These are phyloP conservation scores for Rosellinia necatrix DNA, from an alignment of 2,329 filamentous ascomycete species.

Conservation along the genomic window DNA sequence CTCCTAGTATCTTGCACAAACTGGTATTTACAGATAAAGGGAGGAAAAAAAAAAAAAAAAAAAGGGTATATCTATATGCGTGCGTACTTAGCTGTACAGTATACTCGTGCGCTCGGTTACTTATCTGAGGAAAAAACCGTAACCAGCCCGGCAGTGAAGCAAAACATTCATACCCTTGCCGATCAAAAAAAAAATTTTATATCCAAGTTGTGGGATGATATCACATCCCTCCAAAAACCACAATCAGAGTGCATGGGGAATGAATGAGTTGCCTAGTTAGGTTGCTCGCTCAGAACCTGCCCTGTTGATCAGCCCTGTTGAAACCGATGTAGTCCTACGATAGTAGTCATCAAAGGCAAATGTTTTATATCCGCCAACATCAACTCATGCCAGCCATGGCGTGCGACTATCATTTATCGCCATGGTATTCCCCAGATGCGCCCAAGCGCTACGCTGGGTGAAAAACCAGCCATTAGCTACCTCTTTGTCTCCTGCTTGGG, in stretches of 20 bases:
- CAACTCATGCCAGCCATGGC: neutral
- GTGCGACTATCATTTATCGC: conserved; percentile 14
- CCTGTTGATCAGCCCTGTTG: too few relatives aligned
- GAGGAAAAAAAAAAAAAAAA: too few relatives aligned
- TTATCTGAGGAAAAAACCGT: neutral
- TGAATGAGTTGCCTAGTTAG: conserved; percentile 11
- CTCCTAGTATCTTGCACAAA: neutral
- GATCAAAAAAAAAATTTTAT: conserved; percentile 2
- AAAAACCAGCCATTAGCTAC: too few relatives aligned
- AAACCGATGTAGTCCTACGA: conserved; percentile 6
- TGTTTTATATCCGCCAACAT: conserved; percentile 1
- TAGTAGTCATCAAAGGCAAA: neutral
- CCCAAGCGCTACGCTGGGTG: neutral
- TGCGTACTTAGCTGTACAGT: too few relatives aligned
- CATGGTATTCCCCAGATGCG: neutral
- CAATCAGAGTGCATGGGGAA: neutral
- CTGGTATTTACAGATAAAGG: too few relatives aligned
- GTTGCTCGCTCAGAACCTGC: neutral
- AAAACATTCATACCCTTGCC: conserved; percentile 1
- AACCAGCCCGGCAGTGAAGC: neutral
- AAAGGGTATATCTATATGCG: too few relatives aligned
- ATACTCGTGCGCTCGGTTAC: too few relatives aligned
- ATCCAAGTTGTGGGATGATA: neutral
- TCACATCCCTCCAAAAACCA: neutral
- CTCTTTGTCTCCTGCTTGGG: too few relatives aligned